Evolutionary conservation across 129 eudicot species (phyloP), one percentile per base, ranked within the genome.

Genomic region (Helianthus annuus): DNA sequence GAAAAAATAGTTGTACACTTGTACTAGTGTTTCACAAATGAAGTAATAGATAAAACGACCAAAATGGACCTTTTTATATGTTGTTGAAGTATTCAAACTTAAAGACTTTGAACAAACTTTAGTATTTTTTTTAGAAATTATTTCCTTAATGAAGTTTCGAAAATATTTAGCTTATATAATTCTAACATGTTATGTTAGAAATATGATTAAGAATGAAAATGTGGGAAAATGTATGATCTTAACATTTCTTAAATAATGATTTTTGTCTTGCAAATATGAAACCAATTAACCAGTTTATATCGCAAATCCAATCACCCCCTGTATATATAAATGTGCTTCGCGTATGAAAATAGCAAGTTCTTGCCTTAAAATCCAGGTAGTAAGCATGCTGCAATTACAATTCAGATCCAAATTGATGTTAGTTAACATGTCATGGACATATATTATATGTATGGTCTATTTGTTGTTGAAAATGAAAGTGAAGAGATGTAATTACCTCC

Each of bases 331-430:
- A 19, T 7, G 4, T 32, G 16, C 38, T 14, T 68, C 5, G 32
- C 34, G 62, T 36, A 13, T 52, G 7, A 38, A 34, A 61, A 7
- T 32, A 36, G 66, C 56, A 71, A 58, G 74, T 67, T 66, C 53
- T 76, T 75, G 66, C 79, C 79, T 88, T 89, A 62, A 56, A 95
- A 81, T 90, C 99, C 6, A 95, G 85, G 85, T 88, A 95, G 78
- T 95, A 95, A n/a, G 99, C 93, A 82, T 95, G 99, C 97, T 92
- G 97, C 78, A 14, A 70, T 42, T 29, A 67, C 14, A 75, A 75
- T 34, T 49, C 11, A 16, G 5, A 56, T 70, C 55, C 42, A 29
- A 48, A 64, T 66, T 24, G 38, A 77, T 60, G 22, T 24, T 53
- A 71, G 70, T 48, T 42, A 80, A 64, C 27, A 66, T 48, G 39